Conservation (phyloP, 1,284 basidiomycete genomes). For the Irpex lacteus region DNA sequence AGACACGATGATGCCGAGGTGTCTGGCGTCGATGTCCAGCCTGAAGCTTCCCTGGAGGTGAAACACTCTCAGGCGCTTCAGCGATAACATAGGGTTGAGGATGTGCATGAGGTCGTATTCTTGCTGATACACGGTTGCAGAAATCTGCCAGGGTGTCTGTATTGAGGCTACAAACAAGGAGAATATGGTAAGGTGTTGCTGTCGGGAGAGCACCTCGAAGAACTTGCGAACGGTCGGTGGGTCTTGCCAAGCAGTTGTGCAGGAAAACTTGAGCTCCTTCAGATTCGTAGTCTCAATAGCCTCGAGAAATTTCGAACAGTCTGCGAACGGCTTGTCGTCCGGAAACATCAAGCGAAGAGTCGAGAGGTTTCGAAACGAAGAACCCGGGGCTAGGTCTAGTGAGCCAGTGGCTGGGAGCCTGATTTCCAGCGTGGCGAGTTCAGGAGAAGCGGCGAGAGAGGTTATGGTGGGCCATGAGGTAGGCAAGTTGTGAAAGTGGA, state of each 20-base stretch:
- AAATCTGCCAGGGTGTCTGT: not conserved
- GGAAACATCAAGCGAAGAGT: not conserved
- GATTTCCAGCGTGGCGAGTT: not conserved
- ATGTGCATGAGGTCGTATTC: not conserved
- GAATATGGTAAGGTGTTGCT: not conserved
- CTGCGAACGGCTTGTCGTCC: not conserved
- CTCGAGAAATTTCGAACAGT: not conserved
- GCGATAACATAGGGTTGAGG: not conserved
- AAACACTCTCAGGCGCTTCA: not conserved
- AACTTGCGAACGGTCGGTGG: not conserved
- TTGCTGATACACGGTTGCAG: not conserved
- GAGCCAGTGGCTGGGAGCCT: not conserved
- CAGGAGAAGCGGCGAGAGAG: not conserved
- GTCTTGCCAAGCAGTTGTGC: not conserved
- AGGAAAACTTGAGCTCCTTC: not conserved
- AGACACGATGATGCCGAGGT: not conserved
- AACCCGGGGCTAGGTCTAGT: not conserved
- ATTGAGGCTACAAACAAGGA: not conserved
- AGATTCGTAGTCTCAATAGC: not conserved
- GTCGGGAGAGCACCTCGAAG: not conserved
- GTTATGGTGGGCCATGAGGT: not conserved
- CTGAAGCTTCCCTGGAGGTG: not conserved
- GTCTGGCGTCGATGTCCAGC: not conserved
- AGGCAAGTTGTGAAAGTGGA: not conserved
- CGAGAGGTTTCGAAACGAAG: not conserved